These are phyloP conservation scores for Picea abies DNA, from an alignment of 83 land plant genomes.

Conservation along the genomic window DNA sequence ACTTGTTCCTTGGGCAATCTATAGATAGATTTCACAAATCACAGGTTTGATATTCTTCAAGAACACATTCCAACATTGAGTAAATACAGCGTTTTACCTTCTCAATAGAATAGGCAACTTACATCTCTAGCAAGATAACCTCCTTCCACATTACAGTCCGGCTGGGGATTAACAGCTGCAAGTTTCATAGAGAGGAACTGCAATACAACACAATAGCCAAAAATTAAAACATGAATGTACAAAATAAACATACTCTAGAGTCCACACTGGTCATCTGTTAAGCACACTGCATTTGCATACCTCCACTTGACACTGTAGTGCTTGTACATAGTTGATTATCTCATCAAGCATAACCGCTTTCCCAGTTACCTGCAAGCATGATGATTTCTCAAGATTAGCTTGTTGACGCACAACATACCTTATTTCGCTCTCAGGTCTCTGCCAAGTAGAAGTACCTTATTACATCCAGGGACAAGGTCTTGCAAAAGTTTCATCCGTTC, in stretches of 20 bases:
- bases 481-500: slow-evolving; percentile 89
- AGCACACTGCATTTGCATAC: not conserved
- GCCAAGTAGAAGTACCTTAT: slow-evolving; percentile 50
- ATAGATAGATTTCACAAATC: too few relatives aligned
- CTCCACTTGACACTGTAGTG: slow-evolving; percentile 15
- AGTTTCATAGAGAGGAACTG: slow-evolving; percentile 56
- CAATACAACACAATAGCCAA: not conserved
- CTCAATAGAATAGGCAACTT: not conserved
- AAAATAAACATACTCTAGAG: not conserved
- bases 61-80: not conserved
- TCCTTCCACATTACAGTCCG: too few relatives aligned
- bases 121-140: slow-evolving; percentile 24
- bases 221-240: not conserved
- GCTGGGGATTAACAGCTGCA: slow-evolving; percentile 13
- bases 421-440: not conserved
- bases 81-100: too few relatives aligned
- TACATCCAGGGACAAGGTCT: slow-evolving; percentile 91
- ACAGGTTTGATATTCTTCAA: not conserved
- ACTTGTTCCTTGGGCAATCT: too few relatives aligned
- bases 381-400: not conserved
- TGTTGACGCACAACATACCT: not conserved
- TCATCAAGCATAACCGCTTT: slow-evolving; percentile 16
- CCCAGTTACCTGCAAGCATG: slow-evolving; percentile 13
- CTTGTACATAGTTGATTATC: slow-evolving; percentile 16
- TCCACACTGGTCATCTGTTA: not conserved